Evolutionary conservation across 78 protist species (phyloP), one percentile per base, ranked within the genome.

Genomic region (Dictyostelium discoideum): DNA sequence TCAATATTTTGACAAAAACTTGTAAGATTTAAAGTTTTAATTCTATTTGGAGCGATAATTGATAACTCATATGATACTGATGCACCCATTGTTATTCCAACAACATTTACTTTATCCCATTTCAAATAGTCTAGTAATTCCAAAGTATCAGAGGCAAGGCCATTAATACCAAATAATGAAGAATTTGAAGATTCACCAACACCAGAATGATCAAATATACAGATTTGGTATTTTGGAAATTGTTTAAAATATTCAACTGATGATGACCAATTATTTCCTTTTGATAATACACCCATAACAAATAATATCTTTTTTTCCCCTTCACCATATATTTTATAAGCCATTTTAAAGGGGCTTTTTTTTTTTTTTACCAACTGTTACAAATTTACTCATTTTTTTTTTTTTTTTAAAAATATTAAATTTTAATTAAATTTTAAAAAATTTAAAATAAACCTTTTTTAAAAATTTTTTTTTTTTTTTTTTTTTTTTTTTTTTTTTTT

Each of bases 121-220:
- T 72, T 72, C 11, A 92, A 67, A 85, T 85, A 85, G 32, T 92
- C 93, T 65, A 92, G 48, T 40, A 92, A 54, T 11, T 92, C 96
- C 6, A 85, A 7, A 2, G 79, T 89, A 54, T 92, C 96, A n/a
- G 3, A 26, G 24, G 96, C 96, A 90, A 92, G 67, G 14, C 65
- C 85, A 18, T 13, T n/a, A 6, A 63, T 22, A 63, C 73, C 10
- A 8, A 29, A 20, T 0, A 63, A 18, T 20, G 92, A 42, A 6
- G 72, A 40, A 22, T 37, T 77, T 32, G 29, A 54, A n/a, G 83
- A 78, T 39, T 85, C 10, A 1, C 93, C 96, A 26, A 85, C 40
- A 77, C 96, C 96, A 18, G 84, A 6, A 48, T 92, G 85, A 50
- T 92, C 96, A 26, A 92, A 92, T 16, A 85, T 44, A 85, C 80